Evolutionary conservation across 371 early-diverging fungal species (phyloP).

Genomic region (Mortierella sp.): DNA sequence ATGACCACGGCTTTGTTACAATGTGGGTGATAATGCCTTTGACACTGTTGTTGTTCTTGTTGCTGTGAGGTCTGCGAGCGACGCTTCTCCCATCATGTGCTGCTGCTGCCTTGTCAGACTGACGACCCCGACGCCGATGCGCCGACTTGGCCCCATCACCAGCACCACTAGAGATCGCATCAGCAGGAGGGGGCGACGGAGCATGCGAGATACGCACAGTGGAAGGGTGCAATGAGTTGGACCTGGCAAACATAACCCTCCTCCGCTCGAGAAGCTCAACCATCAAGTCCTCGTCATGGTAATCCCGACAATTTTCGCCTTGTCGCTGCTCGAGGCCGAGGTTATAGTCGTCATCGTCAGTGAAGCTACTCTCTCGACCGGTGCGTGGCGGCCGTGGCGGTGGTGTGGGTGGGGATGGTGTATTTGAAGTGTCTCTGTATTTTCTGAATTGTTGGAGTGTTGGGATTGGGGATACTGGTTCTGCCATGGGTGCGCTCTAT

Average conservation of each 20-base stretch:
- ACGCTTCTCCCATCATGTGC: background rate
- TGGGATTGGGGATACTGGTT: background rate
- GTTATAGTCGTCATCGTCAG: background rate
- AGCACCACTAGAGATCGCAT: background rate
- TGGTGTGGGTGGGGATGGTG: background rate
- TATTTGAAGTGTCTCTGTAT: background rate
- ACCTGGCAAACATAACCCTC: background rate
- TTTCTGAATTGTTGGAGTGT: background rate
- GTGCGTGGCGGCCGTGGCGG: background rate
- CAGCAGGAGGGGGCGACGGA: background rate
- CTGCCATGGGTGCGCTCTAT: background rate
- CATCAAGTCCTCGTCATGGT: background rate
- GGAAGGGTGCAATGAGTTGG: background rate
- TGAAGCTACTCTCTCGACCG: background rate
- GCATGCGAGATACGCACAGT: background rate
- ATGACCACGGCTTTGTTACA: background rate
- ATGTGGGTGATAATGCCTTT: background rate
- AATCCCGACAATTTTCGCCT: background rate
- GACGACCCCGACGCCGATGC: background rate
- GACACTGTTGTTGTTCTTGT: background rate
- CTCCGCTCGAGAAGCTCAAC: background rate
- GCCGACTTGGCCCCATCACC: background rate
- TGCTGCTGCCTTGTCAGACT: background rate
- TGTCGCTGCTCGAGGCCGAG: background rate
- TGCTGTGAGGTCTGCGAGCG: too few relatives aligned